Evolutionary conservation across 164 flowering plant species (phyloP), one percentile per base, ranked within the genome.

Genomic region (Paratinospora sagittata): DNA sequence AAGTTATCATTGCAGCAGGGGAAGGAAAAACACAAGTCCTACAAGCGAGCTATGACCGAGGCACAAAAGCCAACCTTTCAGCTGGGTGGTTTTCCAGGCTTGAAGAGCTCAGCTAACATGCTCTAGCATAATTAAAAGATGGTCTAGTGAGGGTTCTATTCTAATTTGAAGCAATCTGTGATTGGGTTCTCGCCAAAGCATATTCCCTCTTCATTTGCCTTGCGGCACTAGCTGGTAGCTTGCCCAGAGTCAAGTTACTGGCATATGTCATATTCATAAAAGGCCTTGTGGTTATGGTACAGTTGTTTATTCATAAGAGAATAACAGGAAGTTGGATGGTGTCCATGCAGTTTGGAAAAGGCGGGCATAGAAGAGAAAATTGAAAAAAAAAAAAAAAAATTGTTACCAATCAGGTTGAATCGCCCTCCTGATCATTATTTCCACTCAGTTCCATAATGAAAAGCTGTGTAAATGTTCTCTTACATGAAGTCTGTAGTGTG

Each of bases 1-100:
- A 85, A 86, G 79, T 65, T 76, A 27, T 16, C 76, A 63, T 34
- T 63, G 14, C 81, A 70, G 47, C 73, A 49, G 14, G 80, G 69
- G 17, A 89, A 85, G n/a, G 90, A 84, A 67, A 74, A 73, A 45
- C 77, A 67, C 69, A 82, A 80, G 75, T 66, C 78, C 14, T 74
- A 72, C 7, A 85, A 82, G 79, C 85, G 75, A 62, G 63, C 36
- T 63, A 52, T 55, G 24, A 63, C 3, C 49, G 23, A 63, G 2
- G 11, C 72, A 3, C 72, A 63, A 17, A 74, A 69, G 36, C 27
- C 72, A 52, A 63, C 49, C 64, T 69, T 76, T 61, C 84, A 71
- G 39, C 49, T 70, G 21, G 37, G 68, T 36, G 67, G 70, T 57
- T 63, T 71, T 24, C 68, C 75, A 14, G 78, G 77, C 39, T 69